Conservation (phyloP, 129 eudicot genomes). For the Centaurea solstitialis region DNA sequence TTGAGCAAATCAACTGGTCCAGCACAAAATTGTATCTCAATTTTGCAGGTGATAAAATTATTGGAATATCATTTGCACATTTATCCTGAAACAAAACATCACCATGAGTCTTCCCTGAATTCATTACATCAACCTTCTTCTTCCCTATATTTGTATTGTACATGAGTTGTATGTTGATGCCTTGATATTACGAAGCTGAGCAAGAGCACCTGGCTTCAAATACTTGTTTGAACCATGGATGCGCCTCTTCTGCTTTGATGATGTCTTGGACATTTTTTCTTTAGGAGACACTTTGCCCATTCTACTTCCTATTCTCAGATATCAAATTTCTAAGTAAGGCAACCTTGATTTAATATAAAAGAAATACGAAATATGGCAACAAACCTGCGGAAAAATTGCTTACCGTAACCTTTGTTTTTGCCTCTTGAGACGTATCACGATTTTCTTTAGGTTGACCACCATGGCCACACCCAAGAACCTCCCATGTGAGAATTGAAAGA, state of each 20-base stretch:
- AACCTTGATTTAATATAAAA: too few species aligned
- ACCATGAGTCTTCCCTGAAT: conserved; percentile 28
- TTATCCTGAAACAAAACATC: conserved; percentile 12
- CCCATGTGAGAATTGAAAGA: too few species aligned
- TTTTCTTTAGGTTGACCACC: too few species aligned
- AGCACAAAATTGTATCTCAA: conserved; percentile 31
- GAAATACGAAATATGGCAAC: too few species aligned
- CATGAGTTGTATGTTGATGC: conserved; percentile 59
- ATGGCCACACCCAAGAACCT: too few species aligned
- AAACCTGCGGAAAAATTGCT: too few species aligned
- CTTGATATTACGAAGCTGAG: conserved; percentile 82
- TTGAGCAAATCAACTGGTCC: conserved; percentile 32
- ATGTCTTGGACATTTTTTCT: conserved; percentile 48
- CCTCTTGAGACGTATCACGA: too few species aligned
- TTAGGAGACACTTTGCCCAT: conserved; percentile 89
- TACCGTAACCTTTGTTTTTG: too few species aligned
- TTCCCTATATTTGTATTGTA: conserved; percentile 57
- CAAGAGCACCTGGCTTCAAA: conserved; percentile 95
- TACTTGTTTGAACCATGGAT: conserved; percentile 54
- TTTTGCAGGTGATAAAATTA: conserved; percentile 60
- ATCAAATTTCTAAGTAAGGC: background rate
- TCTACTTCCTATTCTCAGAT: background rate
- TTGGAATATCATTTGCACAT: conserved; percentile 24
- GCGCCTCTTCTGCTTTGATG: conserved; percentile 55
- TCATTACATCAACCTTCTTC: conserved; percentile 61